These are phyloP conservation scores for Phlyctochytrium arcticum DNA, from an alignment of 192 early-diverging fungal species.

Conservation along the genomic window DNA sequence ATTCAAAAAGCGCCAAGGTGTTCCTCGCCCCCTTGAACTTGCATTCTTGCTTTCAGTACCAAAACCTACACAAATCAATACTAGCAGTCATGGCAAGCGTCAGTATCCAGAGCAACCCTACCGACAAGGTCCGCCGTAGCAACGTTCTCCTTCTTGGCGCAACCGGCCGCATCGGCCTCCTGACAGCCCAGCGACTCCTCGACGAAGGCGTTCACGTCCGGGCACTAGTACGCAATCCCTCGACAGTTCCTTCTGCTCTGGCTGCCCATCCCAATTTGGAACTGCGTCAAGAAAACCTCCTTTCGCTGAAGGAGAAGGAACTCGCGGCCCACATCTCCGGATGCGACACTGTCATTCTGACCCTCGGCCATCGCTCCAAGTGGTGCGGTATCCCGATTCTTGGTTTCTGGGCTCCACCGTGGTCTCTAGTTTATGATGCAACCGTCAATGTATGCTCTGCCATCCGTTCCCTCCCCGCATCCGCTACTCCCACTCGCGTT, in stretches of 20 bases:
- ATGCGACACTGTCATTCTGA: conserved; percentile 7
- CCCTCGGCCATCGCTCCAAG: conserved; percentile 12
- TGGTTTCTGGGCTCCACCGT: conserved; percentile 10
- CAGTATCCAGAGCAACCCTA: no score
- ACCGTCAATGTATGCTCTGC: background rate
- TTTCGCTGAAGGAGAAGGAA: background rate
- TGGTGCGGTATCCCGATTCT: conserved; percentile 2
- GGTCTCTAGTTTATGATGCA: conserved; percentile 2
- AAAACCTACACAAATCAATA: no score
- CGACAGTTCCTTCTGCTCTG: background rate
- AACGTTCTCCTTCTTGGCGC: no score
- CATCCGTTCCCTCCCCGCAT: background rate
- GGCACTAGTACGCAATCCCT: conserved; percentile 3
- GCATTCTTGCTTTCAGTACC: no score
- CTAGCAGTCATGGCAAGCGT: no score
- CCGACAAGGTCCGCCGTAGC: no score
- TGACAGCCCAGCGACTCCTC: background rate
- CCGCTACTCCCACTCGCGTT: background rate
- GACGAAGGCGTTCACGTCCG: background rate
- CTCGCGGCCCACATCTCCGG: background rate
- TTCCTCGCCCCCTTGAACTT: no score
- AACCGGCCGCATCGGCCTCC: conserved; percentile 1
- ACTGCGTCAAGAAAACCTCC: conserved; percentile 4
- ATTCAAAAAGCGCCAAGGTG: no score
- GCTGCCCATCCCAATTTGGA: conserved; percentile 1